Evolutionary conservation across 2,329 filamentous ascomycete genomes (phyloP).

Genomic region (Venturia pyrina): DNA sequence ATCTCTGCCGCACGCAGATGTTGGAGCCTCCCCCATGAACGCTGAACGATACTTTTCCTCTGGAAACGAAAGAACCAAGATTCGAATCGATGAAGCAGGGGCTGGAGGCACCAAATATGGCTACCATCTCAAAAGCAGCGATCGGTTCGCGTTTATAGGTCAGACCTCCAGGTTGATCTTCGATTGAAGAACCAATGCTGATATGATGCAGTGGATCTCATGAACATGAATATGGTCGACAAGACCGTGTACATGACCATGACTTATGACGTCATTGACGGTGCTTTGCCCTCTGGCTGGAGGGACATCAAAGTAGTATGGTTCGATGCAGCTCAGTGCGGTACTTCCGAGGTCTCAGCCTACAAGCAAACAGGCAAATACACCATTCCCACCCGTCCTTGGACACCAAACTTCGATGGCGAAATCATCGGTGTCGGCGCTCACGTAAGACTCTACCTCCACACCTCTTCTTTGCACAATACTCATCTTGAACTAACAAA

Average conservation of each 20-base stretch:
- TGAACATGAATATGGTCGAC: constrained; percentile 8
- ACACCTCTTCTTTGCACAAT: not conserved
- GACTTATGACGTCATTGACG: constrained; percentile 9
- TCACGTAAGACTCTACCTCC: not conserved
- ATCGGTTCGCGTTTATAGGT: constrained; percentile 9
- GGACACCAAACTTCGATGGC: constrained; percentile 11
- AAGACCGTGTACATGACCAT: constrained; percentile 11
- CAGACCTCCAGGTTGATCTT: no score
- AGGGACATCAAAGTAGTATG: constrained; percentile 6
- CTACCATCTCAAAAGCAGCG: constrained; percentile 1
- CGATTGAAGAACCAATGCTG: no score
- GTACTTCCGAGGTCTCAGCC: constrained; percentile 4
- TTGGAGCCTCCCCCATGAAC: constrained; percentile 6
- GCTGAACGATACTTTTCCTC: constrained; percentile 9
- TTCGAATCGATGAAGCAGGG: constrained; percentile 2
- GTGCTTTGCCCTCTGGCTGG: not conserved
- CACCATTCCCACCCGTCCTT: not conserved
- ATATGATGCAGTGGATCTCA: no score
- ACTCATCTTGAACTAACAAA: not conserved
- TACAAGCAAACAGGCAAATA: not conserved
- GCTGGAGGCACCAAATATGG: not conserved
- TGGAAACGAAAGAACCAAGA: constrained; percentile 9
- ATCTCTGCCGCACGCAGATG: constrained; percentile 4
- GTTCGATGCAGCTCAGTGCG: constrained; percentile 10
- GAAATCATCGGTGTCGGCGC: constrained; percentile 8